These are phyloP conservation scores for Penicillium samsonianum DNA, from an alignment of 495 filamentous ascomycete species.

Conservation along the genomic window DNA sequence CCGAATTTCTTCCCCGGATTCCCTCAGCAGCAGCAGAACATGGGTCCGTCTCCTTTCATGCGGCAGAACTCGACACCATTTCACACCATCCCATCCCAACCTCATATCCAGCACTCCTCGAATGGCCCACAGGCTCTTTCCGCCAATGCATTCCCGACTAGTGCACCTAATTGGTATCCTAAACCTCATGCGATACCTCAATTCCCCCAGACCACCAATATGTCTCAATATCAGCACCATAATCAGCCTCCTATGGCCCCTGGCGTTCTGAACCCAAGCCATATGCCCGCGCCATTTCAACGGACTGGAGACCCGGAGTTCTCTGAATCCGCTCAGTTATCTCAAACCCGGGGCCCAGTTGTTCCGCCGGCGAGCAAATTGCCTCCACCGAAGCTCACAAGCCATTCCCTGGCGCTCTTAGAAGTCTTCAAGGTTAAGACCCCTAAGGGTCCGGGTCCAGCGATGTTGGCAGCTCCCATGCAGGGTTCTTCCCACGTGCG, in stretches of 20 bases:
- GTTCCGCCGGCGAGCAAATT: conserved; percentile 59
- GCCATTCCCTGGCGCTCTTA: conserved; percentile 63
- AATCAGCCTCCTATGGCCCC: conserved; percentile 17
- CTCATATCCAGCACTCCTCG: conserved; percentile 13
- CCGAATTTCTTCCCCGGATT: conserved; percentile 43
- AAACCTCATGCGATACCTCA: conserved; percentile 19
- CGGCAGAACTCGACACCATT: conserved; percentile 29
- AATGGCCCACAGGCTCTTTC: conserved; percentile 12
- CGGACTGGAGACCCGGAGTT: conserved; percentile 54
- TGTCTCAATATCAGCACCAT: conserved; percentile 13
- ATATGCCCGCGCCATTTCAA: conserved; percentile 51
- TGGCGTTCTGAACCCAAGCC: conserved; percentile 17
- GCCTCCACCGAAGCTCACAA: conserved; percentile 62
- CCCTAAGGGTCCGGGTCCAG: conserved; percentile 34
- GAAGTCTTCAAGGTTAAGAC: conserved; percentile 61
- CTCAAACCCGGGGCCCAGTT: conserved; percentile 44
- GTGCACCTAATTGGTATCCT: conserved; percentile 17
- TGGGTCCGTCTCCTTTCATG: conserved; percentile 23
- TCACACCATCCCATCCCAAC: conserved; percentile 14
- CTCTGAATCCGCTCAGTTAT: conserved; percentile 40
- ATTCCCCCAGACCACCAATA: conserved; percentile 17
- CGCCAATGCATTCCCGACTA: conserved; percentile 14
- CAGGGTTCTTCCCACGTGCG: conserved; percentile 20
- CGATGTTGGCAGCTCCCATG: conserved; percentile 28
- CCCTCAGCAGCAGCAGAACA: conserved; percentile 33